A percentile compares a stretch with the other conserved stretches of the same genome.
These are phyloP conservation scores for Tothia fuscella DNA, from an alignment of 2,329 filamentous ascomycete species.

Conservation along the genomic window DNA sequence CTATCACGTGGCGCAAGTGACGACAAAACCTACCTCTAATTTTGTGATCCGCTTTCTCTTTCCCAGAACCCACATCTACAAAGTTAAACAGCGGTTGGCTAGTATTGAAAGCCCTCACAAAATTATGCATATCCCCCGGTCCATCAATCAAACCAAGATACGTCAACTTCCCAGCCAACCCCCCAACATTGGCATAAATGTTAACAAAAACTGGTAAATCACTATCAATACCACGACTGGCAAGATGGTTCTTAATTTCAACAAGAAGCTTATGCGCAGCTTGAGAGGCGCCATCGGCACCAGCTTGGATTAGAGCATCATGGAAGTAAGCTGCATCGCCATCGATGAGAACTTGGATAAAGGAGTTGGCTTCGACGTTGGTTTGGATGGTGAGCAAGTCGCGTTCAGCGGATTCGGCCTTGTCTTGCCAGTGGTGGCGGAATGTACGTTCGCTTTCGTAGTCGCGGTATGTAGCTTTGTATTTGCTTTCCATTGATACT, in stretches of 20 bases:
- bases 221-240: slow-evolving; percentile 25
- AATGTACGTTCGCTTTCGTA: slow-evolving; percentile 21
- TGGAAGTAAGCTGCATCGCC: slow-evolving; percentile 39
- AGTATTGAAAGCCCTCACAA: slow-evolving; percentile 32
- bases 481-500: slow-evolving; percentile 17
- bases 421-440: slow-evolving; percentile 21
- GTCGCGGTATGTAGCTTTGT: slow-evolving; percentile 20
- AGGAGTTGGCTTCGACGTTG: slow-evolving; percentile 26
- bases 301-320: slow-evolving; percentile 29
- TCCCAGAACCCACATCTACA: slow-evolving; percentile 35
- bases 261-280: slow-evolving; percentile 32
- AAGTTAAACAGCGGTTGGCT: slow-evolving; percentile 35
- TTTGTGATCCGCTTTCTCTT: slow-evolving; percentile 36
- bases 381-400: slow-evolving; percentile 17
- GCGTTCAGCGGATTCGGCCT: slow-evolving; percentile 16
- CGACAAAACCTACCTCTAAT: slow-evolving; percentile 24
- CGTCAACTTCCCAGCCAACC: slow-evolving; percentile 31
- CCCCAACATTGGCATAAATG: slow-evolving; percentile 35
- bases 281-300: slow-evolving; percentile 33
- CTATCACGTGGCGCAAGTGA: not conserved
- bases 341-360: slow-evolving; percentile 35
- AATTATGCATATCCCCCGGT: slow-evolving; percentile 28
- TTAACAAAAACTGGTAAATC: slow-evolving; percentile 32
- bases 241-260: slow-evolving; percentile 31
- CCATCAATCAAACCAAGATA: slow-evolving; percentile 28